These are phyloP conservation scores for Trametes villosa DNA, from an alignment of 768 basidiomycete species.

Conservation along the genomic window DNA sequence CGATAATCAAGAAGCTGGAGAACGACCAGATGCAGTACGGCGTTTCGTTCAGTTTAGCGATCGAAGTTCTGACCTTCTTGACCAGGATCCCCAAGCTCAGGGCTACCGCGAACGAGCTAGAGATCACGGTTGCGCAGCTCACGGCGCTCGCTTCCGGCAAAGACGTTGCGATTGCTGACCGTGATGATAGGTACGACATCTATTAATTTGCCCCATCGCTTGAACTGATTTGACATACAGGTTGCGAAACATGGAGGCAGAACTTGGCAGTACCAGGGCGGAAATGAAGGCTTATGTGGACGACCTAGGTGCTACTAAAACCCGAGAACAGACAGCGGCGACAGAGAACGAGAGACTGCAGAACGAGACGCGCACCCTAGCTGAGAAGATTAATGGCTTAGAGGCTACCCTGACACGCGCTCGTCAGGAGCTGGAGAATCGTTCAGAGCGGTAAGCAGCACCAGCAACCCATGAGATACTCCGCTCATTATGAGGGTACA, in stretches of 20 bases:
- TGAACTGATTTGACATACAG: background rate
- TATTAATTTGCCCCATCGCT: background rate
- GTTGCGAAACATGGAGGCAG: constrained; percentile 15
- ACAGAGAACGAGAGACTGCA: background rate
- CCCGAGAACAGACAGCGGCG: constrained; percentile 13
- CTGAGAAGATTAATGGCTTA: background rate
- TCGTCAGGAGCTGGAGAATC: constrained; percentile 8
- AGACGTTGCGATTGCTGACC: background rate
- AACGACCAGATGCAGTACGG: constrained; percentile 19
- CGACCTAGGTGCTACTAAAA: constrained; percentile 5
- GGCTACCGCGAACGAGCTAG: background rate
- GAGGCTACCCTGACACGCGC: background rate
- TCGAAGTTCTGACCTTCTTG: background rate
- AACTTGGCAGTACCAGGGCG: background rate
- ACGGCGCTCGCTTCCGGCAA: background rate
- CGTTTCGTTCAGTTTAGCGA: background rate
- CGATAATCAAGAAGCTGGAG: constrained; percentile 9
- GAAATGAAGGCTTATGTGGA: background rate
- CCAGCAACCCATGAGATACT: too few relatives aligned
- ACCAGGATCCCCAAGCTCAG: background rate
- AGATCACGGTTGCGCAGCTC: constrained; percentile 11
- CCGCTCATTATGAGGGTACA: too few relatives aligned
- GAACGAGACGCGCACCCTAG: constrained; percentile 1
- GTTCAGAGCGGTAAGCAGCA: constrained; percentile 27
- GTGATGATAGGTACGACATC: background rate